Evolutionary conservation across 352 stramenopile species (phyloP), one percentile per base, ranked within the genome.

Genomic region (Phytopythium mirpurense): DNA sequence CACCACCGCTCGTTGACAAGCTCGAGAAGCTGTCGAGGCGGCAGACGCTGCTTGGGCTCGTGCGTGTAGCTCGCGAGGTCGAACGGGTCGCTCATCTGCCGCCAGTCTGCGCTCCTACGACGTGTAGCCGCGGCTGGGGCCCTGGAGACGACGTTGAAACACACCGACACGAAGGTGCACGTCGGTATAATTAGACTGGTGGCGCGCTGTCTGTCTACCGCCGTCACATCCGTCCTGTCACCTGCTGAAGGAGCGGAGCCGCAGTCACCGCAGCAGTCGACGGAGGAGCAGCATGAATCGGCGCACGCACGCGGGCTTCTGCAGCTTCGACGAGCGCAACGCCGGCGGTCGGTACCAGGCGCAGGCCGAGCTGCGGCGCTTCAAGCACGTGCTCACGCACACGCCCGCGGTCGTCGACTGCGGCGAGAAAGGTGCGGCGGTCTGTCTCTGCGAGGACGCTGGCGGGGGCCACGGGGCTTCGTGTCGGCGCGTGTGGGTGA

Each of bases 281-380:
- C 18, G 35, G 2, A 41, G 36, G 16, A 23, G 36, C 36, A 12
- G 40, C 18, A 83, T 89, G 69, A 85, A 88, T 48, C 78, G 75
- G 31, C 60, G 60, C 36, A 79, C 75, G 12, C 78, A 88, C 36
- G 72, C 68, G 15, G 80, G 80, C 7, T 91, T 89, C 51, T 88
- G 74, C 59, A 52, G 65, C 19, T 92, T 92, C 35, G 82, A 92
- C 46, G 82, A 92, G 61, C 78, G 82, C 24, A 92, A 90, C 47
- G 72, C 72, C 21, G 79, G 82, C 3, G 79, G 82, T 11, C 68
- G 78, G n/a, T 86, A 71, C 46, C 79, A 92, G 66, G 88, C 80
- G 16, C 70, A 83, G 34, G 79, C 77, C 11, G 79, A 92, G 56
- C 79, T 92, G 43, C 74, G 78, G 32, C 82, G 68, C 34, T 92